A percentile compares a stretch with the other conserved stretches of the same genome.
Conservation (phyloP, 2,329 filamentous ascomycete species). For the Aureobasidium subglaciale region DNA sequence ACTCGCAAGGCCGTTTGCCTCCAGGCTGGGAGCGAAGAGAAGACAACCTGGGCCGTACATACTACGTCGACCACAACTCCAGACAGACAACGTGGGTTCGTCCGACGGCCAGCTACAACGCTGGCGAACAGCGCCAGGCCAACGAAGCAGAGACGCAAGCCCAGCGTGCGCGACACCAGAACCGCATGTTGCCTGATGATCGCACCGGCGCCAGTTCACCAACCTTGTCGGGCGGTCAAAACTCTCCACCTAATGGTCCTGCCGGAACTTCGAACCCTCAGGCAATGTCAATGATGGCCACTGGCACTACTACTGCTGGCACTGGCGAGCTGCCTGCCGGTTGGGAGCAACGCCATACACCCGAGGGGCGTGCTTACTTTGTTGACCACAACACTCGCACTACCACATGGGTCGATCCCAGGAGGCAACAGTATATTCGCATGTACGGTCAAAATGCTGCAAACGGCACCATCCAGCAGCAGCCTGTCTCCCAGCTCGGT, state of each 20-base stretch:
- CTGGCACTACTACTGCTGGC: slow-evolving; percentile 86
- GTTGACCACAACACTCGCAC: slow-evolving; percentile 98
- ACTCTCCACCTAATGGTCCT: slow-evolving; percentile 28
- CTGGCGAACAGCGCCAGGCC: slow-evolving; percentile 67
- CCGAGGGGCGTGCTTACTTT: slow-evolving; percentile 91
- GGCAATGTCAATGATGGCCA: slow-evolving; percentile 82
- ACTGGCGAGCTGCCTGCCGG: slow-evolving; percentile 90
- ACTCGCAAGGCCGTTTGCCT: slow-evolving; percentile 85
- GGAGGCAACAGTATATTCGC: slow-evolving; percentile 93
- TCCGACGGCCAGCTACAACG: slow-evolving; percentile 70
- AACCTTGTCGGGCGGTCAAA: slow-evolving; percentile 52
- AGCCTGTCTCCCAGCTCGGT: slow-evolving; percentile 92
- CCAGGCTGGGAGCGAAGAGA: slow-evolving; percentile 94
- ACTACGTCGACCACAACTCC: slow-evolving; percentile 98
- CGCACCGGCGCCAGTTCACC: slow-evolving; percentile 90
- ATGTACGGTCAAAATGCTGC: slow-evolving; percentile 89
- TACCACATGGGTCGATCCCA: slow-evolving; percentile 96
- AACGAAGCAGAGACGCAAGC: slow-evolving; percentile 87
- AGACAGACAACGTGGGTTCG: slow-evolving; percentile 94
- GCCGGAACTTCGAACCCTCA: slow-evolving; percentile 38
- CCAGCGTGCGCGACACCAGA: slow-evolving; percentile 89
- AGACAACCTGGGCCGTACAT: slow-evolving; percentile 89
- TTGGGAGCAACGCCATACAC: slow-evolving; percentile 94
- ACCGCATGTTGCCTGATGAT: slow-evolving; percentile 90
- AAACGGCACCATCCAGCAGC: slow-evolving; percentile 80